These are phyloP conservation scores for Eleusine indica DNA, from an alignment of 176 grass and related monocot genomes.

Conservation along the genomic window DNA sequence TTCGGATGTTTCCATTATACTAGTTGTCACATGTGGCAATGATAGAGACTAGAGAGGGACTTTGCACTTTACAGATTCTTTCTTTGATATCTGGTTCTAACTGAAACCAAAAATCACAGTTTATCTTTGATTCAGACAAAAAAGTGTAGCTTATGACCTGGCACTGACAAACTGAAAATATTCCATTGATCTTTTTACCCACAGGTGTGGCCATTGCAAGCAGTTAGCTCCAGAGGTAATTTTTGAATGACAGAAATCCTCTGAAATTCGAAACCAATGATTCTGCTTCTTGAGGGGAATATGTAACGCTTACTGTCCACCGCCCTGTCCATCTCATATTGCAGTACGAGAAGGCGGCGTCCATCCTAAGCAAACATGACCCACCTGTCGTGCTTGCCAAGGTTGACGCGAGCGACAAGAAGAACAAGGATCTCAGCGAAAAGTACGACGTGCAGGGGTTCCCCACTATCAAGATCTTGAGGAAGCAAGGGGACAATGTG, in stretches of 20 bases:
- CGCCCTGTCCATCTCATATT: neutral
- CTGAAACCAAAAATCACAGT: neutral
- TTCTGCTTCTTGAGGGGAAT: neutral
- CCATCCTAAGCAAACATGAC: conserved; percentile 46
- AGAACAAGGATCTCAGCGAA: conserved; percentile 44
- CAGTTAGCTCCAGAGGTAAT: conserved; percentile 67
- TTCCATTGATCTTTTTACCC: neutral
- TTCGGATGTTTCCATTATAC: neutral
- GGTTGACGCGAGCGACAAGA: conserved; percentile 53
- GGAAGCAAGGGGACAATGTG: conserved; percentile 37
- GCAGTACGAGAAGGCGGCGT: conserved; percentile 64
- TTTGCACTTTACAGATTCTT: neutral
- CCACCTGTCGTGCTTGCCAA: conserved; percentile 60
- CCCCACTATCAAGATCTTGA: conserved; percentile 61
- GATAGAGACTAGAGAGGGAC: neutral
- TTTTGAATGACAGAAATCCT: neutral
- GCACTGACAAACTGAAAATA: neutral
- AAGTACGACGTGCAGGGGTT: conserved; percentile 50
- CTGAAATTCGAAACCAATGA: neutral
- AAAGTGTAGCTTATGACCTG: no score
- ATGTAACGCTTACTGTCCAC: neutral
- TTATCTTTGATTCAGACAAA: neutral
- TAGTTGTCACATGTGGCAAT: neutral
- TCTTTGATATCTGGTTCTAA: neutral
- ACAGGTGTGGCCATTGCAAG: conserved; percentile 73